Evolutionary conservation across 2,329 filamentous ascomycete species (phyloP).

Genomic region (Sclerotinia spermophila): DNA sequence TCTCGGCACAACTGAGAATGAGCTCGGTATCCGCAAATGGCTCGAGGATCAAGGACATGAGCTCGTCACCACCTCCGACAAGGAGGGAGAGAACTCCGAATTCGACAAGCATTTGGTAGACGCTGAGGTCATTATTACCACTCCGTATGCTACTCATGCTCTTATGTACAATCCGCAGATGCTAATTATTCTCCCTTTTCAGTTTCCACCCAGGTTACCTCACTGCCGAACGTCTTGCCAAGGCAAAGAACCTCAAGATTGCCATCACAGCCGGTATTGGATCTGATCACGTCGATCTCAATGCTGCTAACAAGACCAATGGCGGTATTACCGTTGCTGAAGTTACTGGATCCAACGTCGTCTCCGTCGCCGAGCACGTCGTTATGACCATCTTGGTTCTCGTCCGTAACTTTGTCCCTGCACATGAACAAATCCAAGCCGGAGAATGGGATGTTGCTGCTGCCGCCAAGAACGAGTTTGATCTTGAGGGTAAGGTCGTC

Average conservation of each 20-base stretch:
- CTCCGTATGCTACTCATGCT: slow-evolving; percentile 59
- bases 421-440: slow-evolving; percentile 84
- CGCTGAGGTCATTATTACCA: slow-evolving; percentile 98
- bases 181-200: slow-evolving; percentile 18
- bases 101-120: slow-evolving; percentile 97
- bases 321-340: slow-evolving; percentile 95
- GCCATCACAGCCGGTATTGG: slow-evolving; percentile 96
- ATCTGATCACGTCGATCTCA: slow-evolving; percentile 95
- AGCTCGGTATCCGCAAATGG: slow-evolving; percentile 96
- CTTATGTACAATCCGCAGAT: neutral
- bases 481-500: slow-evolving; percentile 95
- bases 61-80: slow-evolving; percentile 94
- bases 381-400: slow-evolving; percentile 97
- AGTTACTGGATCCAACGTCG: slow-evolving; percentile 97
- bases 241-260: slow-evolving; percentile 98
- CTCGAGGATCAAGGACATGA: slow-evolving; percentile 96
- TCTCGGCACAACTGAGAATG: slow-evolving; percentile 89
- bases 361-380: slow-evolving; percentile 98
- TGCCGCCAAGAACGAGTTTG: slow-evolving; percentile 97
- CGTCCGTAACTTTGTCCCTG: slow-evolving; percentile 97
- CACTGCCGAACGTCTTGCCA: slow-evolving; percentile 89
- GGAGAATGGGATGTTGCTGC: slow-evolving; percentile 96
- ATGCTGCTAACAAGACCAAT: slow-evolving; percentile 92
- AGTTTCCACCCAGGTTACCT: slow-evolving; percentile 99
- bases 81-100: slow-evolving; percentile 87